These are phyloP conservation scores for Naganishia antarctica DNA, from an alignment of 768 basidiomycete species.

Conservation along the genomic window DNA sequence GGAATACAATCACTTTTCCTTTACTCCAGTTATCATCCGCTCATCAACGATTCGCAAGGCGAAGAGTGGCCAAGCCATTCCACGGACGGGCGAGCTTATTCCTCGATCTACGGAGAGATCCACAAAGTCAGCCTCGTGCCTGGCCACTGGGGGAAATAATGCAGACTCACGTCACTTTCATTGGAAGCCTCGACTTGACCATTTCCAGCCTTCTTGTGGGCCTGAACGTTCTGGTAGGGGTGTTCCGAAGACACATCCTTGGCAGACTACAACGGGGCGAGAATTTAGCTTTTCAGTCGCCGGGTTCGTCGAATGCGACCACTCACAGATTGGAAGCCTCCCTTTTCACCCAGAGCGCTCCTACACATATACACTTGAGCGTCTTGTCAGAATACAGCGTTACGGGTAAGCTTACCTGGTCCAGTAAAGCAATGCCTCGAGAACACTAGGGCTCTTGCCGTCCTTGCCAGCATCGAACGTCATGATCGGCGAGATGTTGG, in stretches of 20 bases:
- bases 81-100: neutral
- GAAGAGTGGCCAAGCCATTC: too few species aligned
- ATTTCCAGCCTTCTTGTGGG: slow-evolving; percentile 13
- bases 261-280: neutral
- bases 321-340: slow-evolving; percentile 11
- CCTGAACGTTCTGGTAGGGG: slow-evolving; percentile 5
- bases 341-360: slow-evolving; percentile 14
- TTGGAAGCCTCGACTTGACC: slow-evolving; percentile 20
- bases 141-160: too few species aligned
- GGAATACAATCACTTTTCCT: neutral
- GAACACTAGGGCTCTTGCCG: slow-evolving; percentile 35
- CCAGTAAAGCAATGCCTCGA: slow-evolving; percentile 47
- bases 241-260: slow-evolving; percentile 16
- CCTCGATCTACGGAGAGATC: slow-evolving; percentile 15
- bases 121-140: too few species aligned
- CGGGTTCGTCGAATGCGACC: neutral
- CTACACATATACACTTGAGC: neutral
- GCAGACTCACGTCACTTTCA: slow-evolving; percentile 9
- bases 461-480: slow-evolving; percentile 28
- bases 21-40: neutral
- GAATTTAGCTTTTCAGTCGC: neutral
- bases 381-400: neutral
- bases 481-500: slow-evolving; percentile 37
- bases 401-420: slow-evolving; percentile 10
- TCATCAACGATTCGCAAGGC: neutral